Percentiles rank a stretch among this genome's conserved stretches.
These are phyloP conservation scores for Bolboschoenoplectus hybrid DNA, from an alignment of 202 grass and related monocot species.

Conservation along the genomic window DNA sequence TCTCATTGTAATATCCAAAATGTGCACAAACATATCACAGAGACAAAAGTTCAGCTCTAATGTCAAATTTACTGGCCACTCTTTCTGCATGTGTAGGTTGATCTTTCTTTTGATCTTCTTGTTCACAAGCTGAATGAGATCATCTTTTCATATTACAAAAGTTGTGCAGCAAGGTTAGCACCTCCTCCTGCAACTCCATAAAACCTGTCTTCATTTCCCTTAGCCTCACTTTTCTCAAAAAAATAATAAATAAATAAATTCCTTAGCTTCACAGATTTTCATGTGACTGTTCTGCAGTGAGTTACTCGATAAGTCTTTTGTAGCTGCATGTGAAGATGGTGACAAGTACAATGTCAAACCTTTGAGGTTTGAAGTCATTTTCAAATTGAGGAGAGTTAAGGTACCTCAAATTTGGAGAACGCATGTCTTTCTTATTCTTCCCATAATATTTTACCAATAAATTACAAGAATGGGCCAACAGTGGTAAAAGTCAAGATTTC, in stretches of 20 bases:
- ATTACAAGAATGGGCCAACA: neutral
- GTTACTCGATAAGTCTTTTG: conserved; percentile 94
- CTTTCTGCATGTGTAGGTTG: conserved; percentile 61
- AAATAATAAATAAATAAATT: too few relatives aligned
- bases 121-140: conserved; percentile 95
- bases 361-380: conserved; percentile 81
- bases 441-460: neutral
- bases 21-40: conserved; percentile 1
- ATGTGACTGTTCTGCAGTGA: conserved; percentile 54
- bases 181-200: conserved; percentile 32
- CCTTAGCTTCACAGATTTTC: conserved; percentile 31
- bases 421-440: neutral
- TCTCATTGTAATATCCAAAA: conserved; percentile 13
- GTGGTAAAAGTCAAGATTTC: neutral
- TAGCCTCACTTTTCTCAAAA: conserved; percentile 24
- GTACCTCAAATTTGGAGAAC: conserved; percentile 56
- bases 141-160: conserved; percentile 99
- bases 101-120: conserved; percentile 97
- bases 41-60: conserved; percentile 31
- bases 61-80: neutral
- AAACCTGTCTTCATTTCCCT: conserved; percentile 32
- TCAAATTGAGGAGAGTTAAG: conserved; percentile 98
- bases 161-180: conserved; percentile 78
- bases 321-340: conserved; percentile 77
- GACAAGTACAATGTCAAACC: conserved; percentile 91